phyloP scores from a whole-genome alignment of 2,329 filamentous ascomycete species.

The Sclerotinia subarctica region DNA sequence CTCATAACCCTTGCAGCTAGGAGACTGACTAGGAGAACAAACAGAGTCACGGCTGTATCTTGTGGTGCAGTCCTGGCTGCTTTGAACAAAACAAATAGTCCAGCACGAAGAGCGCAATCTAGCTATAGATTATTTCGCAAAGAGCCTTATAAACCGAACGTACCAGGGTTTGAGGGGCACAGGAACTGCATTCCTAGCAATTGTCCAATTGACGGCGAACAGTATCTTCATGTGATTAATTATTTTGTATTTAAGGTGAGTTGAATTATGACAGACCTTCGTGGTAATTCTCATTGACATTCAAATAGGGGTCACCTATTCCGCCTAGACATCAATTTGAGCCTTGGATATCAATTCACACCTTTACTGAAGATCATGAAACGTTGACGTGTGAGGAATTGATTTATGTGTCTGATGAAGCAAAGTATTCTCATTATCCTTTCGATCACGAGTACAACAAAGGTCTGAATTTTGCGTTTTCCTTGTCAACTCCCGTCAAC shows the following conservation, averaged over 20 bases:
- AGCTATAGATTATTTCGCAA: slow-evolving; percentile 25
- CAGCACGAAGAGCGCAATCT: slow-evolving; percentile 19
- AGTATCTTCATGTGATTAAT: slow-evolving; percentile 23
- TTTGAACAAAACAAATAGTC: slow-evolving; percentile 24
- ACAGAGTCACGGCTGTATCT: slow-evolving; percentile 26
- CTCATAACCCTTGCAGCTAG: neutral
- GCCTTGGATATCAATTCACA: slow-evolving; percentile 15
- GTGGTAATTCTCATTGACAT: neutral
- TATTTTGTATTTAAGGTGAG: slow-evolving; percentile 26
- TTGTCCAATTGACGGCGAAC: slow-evolving; percentile 21
- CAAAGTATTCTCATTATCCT: slow-evolving; percentile 20
- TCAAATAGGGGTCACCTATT: neutral
- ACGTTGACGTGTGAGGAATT: slow-evolving; percentile 26
- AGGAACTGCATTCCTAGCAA: neutral
- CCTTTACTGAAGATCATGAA: slow-evolving; percentile 15
- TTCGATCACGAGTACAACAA: slow-evolving; percentile 20
- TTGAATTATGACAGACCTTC: neutral
- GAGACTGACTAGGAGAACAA: neutral
- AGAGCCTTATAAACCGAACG: slow-evolving; percentile 10
- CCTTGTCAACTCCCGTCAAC: neutral
- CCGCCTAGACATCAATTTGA: slow-evolving; percentile 10
- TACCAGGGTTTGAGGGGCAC: slow-evolving; percentile 17
- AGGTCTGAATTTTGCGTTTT: slow-evolving; percentile 12
- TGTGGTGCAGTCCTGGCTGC: slow-evolving; percentile 26
- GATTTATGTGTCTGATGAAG: slow-evolving; percentile 24